Conservation (phyloP, 2,329 filamentous ascomycete species). For the Chaetoscypha palmicola region DNA sequence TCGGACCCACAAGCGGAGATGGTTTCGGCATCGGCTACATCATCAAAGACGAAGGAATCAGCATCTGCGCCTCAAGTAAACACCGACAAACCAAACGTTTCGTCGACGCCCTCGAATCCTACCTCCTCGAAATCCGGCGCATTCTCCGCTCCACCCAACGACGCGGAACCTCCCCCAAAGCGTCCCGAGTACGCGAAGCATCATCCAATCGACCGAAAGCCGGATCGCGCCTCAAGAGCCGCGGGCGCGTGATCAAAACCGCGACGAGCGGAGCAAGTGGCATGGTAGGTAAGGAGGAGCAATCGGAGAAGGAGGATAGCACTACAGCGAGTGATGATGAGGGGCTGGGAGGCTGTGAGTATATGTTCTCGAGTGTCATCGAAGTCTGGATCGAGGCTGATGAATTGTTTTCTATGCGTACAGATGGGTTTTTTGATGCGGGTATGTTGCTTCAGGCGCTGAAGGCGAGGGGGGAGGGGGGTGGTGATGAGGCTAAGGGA, state of each 20-base stretch:
- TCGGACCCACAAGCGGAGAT: conserved; percentile 87
- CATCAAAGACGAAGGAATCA: conserved; percentile 89
- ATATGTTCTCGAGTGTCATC: conserved; percentile 15
- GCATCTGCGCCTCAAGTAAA: conserved; percentile 87
- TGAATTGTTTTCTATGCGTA: conserved; percentile 6
- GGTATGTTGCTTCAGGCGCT: conserved; percentile 89
- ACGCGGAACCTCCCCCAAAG: conserved; percentile 42
- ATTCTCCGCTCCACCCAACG: conserved; percentile 65
- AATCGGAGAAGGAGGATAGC: conserved; percentile 53
- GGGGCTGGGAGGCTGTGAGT: conserved; percentile 88
- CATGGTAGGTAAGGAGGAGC: conserved; percentile 20
- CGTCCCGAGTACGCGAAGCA: conserved; percentile 53
- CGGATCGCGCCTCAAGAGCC: conserved; percentile 53
- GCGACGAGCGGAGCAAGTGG: conserved; percentile 22
- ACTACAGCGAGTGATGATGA: conserved; percentile 73
- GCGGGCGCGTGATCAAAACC: conserved; percentile 65
- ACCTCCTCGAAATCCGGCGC: conserved; percentile 83
- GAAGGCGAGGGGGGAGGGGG: conserved; percentile 58
- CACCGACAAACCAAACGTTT: conserved; percentile 89
- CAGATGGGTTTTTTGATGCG: conserved; percentile 96
- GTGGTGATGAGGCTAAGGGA: conserved; percentile 50
- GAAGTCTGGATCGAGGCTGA: conserved; percentile 14
- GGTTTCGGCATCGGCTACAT: conserved; percentile 98
- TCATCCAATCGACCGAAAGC: conserved; percentile 31
- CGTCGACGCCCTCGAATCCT: conserved; percentile 82